Conservation (phyloP, 306 rosid species). For the Calophaca sinica region DNA sequence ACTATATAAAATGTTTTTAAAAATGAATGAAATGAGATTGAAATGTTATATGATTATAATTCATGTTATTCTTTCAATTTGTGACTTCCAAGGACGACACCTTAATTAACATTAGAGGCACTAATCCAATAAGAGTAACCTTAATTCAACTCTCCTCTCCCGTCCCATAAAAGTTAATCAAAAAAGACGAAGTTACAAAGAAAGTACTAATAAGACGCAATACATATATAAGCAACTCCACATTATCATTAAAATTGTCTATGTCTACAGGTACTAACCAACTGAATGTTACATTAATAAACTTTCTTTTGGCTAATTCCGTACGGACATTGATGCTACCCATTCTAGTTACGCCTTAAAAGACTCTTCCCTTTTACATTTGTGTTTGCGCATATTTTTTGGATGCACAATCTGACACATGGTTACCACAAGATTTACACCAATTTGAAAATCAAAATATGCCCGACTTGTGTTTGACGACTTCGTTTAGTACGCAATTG, state of each 20-base stretch:
- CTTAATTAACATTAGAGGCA: neutral
- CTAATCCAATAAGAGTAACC: too few species aligned
- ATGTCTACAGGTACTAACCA: too few species aligned
- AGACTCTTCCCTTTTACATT: neutral
- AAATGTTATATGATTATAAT: too few species aligned
- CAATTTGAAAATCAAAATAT: slow-evolving; percentile 40
- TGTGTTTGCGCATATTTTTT: neutral
- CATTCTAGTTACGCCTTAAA: slow-evolving; percentile 1
- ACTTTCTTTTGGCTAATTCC: neutral
- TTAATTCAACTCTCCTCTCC: too few species aligned
- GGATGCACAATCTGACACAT: slow-evolving; percentile 40
- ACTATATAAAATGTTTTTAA: too few species aligned
- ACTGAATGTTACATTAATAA: too few species aligned
- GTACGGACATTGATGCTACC: slow-evolving; percentile 22
- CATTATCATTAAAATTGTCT: neutral
- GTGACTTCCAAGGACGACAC: slow-evolving; percentile 24
- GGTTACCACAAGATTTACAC: neutral
- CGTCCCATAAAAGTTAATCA: neutral
- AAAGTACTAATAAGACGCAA: neutral
- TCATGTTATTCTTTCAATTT: too few species aligned
- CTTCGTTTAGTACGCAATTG: neutral
- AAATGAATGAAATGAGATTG: too few species aligned
- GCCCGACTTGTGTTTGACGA: slow-evolving; percentile 17
- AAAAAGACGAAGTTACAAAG: neutral
- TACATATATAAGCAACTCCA: neutral